phyloP scores from a whole-genome alignment of 2,329 filamentous ascomycete species.

The Colletotrichum incanum region DNA sequence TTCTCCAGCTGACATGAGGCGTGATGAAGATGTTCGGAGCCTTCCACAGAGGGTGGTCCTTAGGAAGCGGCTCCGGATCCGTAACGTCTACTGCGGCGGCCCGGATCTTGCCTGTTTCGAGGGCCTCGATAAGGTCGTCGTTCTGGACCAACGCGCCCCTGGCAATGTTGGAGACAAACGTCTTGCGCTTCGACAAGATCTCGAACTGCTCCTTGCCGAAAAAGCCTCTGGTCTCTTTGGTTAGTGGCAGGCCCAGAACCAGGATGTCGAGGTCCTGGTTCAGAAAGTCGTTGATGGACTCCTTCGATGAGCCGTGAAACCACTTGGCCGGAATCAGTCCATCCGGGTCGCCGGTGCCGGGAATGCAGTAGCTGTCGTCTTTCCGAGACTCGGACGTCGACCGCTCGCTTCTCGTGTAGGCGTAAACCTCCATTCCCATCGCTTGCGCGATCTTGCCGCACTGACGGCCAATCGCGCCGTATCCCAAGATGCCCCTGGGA shows the following conservation, averaged over 20 bases:
- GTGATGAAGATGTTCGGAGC: constrained; percentile 74
- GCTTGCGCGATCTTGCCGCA: constrained; percentile 66
- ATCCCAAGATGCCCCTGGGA: constrained; percentile 58
- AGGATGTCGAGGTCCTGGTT: constrained; percentile 60
- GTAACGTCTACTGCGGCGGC: constrained; percentile 81
- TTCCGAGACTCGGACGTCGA: constrained; percentile 70
- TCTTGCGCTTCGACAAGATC: constrained; percentile 58
- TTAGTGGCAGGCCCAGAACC: constrained; percentile 60
- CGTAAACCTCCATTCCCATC: constrained; percentile 78
- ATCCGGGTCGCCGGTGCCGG: constrained; percentile 69
- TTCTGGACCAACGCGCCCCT: constrained; percentile 64
- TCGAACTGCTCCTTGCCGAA: constrained; percentile 63
- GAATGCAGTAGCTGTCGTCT: constrained; percentile 75
- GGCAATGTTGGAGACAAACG: constrained; percentile 77
- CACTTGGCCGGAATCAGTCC: constrained; percentile 59
- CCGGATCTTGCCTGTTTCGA: constrained; percentile 57
- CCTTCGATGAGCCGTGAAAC: constrained; percentile 55
- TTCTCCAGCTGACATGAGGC: constrained; percentile 55
- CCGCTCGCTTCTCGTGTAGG: constrained; percentile 75
- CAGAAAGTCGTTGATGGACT: constrained; percentile 59
- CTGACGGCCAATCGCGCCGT: constrained; percentile 63
- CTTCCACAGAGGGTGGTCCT: constrained; percentile 75
- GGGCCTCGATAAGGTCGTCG: constrained; percentile 69
- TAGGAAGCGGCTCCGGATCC: constrained; percentile 79
- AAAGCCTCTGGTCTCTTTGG: constrained; percentile 53